Percentiles rank a stretch among this genome's conserved stretches.
These are phyloP conservation scores for Ceratocystis destructans DNA, from an alignment of 2,329 filamentous ascomycete species.

Conservation along the genomic window DNA sequence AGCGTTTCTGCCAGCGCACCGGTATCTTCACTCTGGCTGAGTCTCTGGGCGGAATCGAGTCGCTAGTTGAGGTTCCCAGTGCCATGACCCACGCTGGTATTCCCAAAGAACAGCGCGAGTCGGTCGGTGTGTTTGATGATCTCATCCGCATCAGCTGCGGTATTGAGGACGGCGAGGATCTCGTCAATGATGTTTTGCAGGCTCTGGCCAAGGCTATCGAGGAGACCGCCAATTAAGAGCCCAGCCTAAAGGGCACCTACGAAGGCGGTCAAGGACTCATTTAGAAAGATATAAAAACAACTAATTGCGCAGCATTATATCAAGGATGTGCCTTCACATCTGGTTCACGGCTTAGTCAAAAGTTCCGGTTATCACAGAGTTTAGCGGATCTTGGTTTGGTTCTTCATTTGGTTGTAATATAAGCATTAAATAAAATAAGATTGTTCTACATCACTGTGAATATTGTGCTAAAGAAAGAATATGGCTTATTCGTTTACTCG, in stretches of 20 bases:
- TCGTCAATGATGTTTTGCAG: constrained; percentile 67
- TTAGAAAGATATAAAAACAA: no score
- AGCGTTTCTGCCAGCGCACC: constrained; percentile 82
- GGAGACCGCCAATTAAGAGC: constrained; percentile 19
- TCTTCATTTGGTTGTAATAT: constrained; percentile 1
- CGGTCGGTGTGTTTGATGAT: constrained; percentile 88
- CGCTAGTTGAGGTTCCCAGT: constrained; percentile 77
- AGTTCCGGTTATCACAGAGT: not conserved
- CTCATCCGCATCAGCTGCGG: constrained; percentile 87
- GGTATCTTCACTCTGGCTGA: constrained; percentile 89
- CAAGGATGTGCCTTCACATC: not conserved
- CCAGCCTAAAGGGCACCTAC: no score
- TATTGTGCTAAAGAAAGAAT: not conserved
- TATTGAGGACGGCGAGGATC: constrained; percentile 77
- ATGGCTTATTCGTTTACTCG: not conserved
- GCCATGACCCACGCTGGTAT: constrained; percentile 98
- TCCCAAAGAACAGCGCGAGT: constrained; percentile 76
- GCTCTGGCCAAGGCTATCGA: constrained; percentile 63
- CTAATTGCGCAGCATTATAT: no score
- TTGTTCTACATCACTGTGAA: not conserved
- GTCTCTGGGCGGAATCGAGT: constrained; percentile 83
- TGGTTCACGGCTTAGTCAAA: constrained; percentile 17
- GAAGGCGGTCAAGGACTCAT: no score
- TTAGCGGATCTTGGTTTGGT: constrained; percentile 1
- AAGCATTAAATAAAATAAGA: not conserved